These are phyloP conservation scores for Malassezia sp. DNA, from an alignment of 1,284 basidiomycete genomes.

Conservation along the genomic window DNA sequence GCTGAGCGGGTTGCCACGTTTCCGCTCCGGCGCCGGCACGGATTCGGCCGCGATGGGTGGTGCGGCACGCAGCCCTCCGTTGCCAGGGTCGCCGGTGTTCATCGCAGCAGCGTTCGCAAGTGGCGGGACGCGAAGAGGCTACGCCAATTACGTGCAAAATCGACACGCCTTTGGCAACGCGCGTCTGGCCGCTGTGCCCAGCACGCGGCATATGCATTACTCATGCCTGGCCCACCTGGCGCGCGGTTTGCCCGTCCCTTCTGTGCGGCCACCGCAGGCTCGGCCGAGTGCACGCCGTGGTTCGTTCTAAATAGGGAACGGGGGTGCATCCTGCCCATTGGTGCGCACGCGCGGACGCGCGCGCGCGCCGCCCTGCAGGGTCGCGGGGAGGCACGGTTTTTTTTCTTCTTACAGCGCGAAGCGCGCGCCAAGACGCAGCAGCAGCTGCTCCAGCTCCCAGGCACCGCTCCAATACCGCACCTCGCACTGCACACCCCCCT, in stretches of 20 bases:
- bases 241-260: no score
- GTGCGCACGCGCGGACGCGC: no score
- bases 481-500: constrained; percentile 28
- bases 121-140: no score
- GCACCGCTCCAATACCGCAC: constrained; percentile 43
- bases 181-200: neutral
- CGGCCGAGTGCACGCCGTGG: no score
- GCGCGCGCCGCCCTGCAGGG: no score
- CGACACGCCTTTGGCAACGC: neutral
- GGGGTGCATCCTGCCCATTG: neutral
- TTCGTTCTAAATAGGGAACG: no score
- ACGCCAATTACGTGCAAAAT: neutral
- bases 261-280: no score
- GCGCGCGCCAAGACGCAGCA: constrained; percentile 17
- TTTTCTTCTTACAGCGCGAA: no score
- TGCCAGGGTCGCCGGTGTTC: neutral
- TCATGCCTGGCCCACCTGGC: no score
- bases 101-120: neutral
- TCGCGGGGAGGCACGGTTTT: no score
- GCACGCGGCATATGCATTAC: no score
- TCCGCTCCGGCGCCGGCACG: neutral
- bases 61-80: neutral
- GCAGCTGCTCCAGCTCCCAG: constrained; percentile 39
- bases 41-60: neutral
- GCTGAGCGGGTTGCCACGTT: constrained; percentile 62